Evolutionary conservation across 1,284 basidiomycete genomes (phyloP).

Genomic region (Microbotryomycetes sp.): DNA sequence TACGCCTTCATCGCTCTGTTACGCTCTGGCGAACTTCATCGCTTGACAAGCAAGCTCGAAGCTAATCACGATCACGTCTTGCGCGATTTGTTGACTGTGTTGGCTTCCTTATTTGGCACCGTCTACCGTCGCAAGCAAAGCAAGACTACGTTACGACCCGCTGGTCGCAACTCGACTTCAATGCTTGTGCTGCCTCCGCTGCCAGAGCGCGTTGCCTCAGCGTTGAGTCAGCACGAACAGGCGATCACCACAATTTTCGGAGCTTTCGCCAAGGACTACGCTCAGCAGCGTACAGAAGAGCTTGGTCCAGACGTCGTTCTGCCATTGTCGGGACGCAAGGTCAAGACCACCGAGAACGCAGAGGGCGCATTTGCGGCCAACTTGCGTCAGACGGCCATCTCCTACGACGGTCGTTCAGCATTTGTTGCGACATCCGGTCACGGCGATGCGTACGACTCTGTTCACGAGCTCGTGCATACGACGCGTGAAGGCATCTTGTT

Average conservation of each 20-base stretch:
- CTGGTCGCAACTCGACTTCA: constrained; percentile 52
- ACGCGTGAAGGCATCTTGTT: constrained; percentile 52
- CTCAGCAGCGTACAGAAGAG: constrained; percentile 42
- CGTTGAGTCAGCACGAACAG: constrained; percentile 50
- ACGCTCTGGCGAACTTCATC: constrained; percentile 55
- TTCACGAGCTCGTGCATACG: constrained; percentile 52
- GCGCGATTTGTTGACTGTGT: constrained; percentile 51
- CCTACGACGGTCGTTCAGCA: constrained; percentile 48
- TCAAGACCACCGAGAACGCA: constrained; percentile 37
- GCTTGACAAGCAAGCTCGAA: constrained; percentile 48
- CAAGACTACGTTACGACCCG: constrained; percentile 43
- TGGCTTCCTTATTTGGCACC: constrained; percentile 58
- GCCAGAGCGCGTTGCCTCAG: constrained; percentile 43
- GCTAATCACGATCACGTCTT: constrained; percentile 46
- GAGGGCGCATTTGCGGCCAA: constrained; percentile 41
- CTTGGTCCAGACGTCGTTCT: constrained; percentile 48
- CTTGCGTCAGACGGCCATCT: constrained; percentile 46
- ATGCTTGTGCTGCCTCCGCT: constrained; percentile 54
- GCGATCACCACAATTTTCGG: constrained; percentile 53
- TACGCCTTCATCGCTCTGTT: constrained; percentile 57
- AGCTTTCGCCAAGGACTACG: constrained; percentile 52
- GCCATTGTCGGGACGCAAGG: constrained; percentile 44
- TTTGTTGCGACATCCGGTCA: constrained; percentile 62
- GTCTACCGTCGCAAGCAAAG: constrained; percentile 51
- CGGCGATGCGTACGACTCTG: constrained; percentile 50